Evolutionary conservation across 202 grass and related monocot genomes (phyloP), one percentile per base, ranked within the genome.

Genomic region (Brachypodium distachyon): DNA sequence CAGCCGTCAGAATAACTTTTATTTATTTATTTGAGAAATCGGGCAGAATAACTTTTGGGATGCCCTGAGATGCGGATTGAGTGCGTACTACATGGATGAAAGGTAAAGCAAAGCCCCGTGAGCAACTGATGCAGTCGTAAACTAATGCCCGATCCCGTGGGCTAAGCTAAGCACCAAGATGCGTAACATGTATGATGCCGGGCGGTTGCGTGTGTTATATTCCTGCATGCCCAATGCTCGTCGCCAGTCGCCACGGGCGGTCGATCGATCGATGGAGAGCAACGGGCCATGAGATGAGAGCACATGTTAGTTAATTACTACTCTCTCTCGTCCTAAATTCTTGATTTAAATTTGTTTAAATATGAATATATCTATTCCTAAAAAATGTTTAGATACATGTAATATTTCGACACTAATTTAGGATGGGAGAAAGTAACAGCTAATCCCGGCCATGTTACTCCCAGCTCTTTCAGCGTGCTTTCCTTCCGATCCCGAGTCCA

Each of bases 271-370:
- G 12, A 32, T 7, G n/a, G n/a, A n/a, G 38, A 42, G 25, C 48
- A 68, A 46, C 41, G 67, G 31, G 59, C 54, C 85, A 83, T 29
- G 80, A 33, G 27, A 83, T 29, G 80, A 33, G 27, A 62, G 52
- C 1, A n/a, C 80, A 79, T 73, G 75, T 74, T 66, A 59, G 70
- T 74, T 66, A 59, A 61, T 79, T 59, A 60, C 78, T 43, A 48
- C 51, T 7, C n/a, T n/a, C n/a, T n/a, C n/a, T n/a, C n/a, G n/a
- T n/a, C n/a, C n/a, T n/a, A n/a, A n/a, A n/a, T n/a, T n/a, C n/a
- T n/a, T n/a, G n/a, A n/a, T n/a, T n/a, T n/a, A n/a, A n/a, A n/a
- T n/a, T n/a, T n/a, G n/a, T n/a, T n/a, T n/a, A n/a, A n/a, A n/a
- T n/a, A n/a, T n/a, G n/a, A n/a, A n/a, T n/a, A n/a, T n/a, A n/a